Conservation (phyloP, 179 eudicot species). For the Spergularia azorica region DNA sequence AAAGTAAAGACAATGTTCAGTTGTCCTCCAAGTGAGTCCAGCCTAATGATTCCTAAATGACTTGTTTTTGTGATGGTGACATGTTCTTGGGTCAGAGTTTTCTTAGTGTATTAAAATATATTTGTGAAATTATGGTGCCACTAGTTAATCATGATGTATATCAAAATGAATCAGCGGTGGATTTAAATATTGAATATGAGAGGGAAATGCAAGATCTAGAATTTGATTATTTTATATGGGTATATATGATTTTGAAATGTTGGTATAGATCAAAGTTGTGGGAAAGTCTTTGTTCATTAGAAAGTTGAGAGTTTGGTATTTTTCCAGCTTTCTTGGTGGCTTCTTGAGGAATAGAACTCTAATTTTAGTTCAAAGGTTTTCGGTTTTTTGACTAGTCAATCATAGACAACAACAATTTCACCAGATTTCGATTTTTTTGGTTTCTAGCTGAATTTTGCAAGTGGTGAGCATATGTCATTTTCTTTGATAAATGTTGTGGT, state of each 20-base stretch:
- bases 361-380: not conserved
- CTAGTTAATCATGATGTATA: constrained; percentile 19
- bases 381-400: constrained; percentile 25
- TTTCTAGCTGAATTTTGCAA: not conserved
- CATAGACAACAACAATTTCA: constrained; percentile 10
- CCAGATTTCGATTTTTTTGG: not conserved
- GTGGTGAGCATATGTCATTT: not conserved
- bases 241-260: constrained; percentile 14
- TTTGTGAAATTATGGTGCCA: constrained; percentile 11
- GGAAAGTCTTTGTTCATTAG: constrained; percentile 6
- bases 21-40: constrained; percentile 5
- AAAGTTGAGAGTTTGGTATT: not conserved
- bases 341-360: not conserved
- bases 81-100: constrained; percentile 13
- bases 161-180: constrained; percentile 14
- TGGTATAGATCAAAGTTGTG: constrained; percentile 9
- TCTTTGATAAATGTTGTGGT: not conserved
- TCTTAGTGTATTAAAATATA: constrained; percentile 6
- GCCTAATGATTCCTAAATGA: constrained; percentile 19
- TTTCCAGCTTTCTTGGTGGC: constrained; percentile 2
- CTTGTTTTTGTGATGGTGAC: constrained; percentile 20
- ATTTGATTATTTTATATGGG: constrained; percentile 2
- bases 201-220: constrained; percentile 16
- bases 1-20: constrained; percentile 10
- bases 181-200: constrained; percentile 2